Evolutionary conservation across 2,329 filamentous ascomycete species (phyloP).

Genomic region (Xylaria sp.): DNA sequence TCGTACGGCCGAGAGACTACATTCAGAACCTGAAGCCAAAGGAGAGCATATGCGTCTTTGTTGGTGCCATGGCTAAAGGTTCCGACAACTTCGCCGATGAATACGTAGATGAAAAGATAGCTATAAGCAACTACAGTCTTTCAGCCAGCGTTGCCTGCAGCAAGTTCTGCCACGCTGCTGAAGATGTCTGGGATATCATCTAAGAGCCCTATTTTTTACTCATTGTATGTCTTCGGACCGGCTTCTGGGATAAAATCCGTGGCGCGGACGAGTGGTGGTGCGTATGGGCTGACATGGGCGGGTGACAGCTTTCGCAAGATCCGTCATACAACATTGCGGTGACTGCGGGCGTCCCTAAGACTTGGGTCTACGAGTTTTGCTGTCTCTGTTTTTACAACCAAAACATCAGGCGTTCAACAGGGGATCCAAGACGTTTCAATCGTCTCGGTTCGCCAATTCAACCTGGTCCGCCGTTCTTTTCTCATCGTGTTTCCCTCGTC

Average conservation of each 20-base stretch:
- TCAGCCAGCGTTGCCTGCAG: constrained; percentile 98
- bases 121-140: constrained; percentile 97
- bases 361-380: constrained; percentile 75
- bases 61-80: constrained; percentile 98
- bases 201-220: constrained; percentile 52
- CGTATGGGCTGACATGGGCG: constrained; percentile 47
- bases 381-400: constrained; percentile 87
- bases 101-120: constrained; percentile 96
- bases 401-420: constrained; percentile 84
- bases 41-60: constrained; percentile 97
- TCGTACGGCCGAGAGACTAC: constrained; percentile 90
- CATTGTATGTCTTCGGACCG: background rate
- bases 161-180: constrained; percentile 98
- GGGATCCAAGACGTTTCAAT: constrained; percentile 74
- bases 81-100: constrained; percentile 94
- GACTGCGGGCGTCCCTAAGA: constrained; percentile 58
- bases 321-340: constrained; percentile 81
- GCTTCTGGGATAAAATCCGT: constrained; percentile 24
- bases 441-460: constrained; percentile 73
- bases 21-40: constrained; percentile 80
- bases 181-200: constrained; percentile 95
- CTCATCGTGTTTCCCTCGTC: constrained; percentile 39
- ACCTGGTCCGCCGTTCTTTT: constrained; percentile 65
- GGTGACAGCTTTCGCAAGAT: constrained; percentile 53
- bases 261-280: constrained; percentile 47